Conservation (phyloP, 2,329 filamentous ascomycete genomes). For the Atkinsonella hypoxylon region DNA sequence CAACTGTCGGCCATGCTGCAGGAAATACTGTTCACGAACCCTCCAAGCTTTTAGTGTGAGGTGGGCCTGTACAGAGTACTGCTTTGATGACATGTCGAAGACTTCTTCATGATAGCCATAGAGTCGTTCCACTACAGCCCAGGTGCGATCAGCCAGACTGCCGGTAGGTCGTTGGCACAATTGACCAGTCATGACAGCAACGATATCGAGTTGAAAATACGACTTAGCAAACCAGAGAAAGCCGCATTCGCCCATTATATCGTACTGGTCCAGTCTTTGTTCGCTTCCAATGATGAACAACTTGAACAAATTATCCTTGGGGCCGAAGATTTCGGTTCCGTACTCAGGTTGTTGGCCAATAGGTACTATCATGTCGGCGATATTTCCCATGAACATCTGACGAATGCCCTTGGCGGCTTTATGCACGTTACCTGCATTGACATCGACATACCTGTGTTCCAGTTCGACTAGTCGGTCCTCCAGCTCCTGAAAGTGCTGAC, state of each 20-base stretch:
- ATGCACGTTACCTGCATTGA: constrained; percentile 39
- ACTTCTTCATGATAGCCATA: constrained; percentile 40
- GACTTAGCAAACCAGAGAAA: constrained; percentile 44
- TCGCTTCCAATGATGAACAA: constrained; percentile 37
- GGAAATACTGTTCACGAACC: constrained; percentile 31
- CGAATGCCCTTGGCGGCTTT: constrained; percentile 36
- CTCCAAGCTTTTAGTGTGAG: constrained; percentile 41
- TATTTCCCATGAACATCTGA: constrained; percentile 35
- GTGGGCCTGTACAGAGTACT: constrained; percentile 31
- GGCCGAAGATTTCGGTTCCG: constrained; percentile 35
- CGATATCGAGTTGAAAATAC: constrained; percentile 45
- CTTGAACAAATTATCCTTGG: constrained; percentile 44
- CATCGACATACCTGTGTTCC: constrained; percentile 38
- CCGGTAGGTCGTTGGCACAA: constrained; percentile 37
- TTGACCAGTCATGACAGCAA: constrained; percentile 42
- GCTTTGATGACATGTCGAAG: constrained; percentile 34
- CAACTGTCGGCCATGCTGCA: constrained; percentile 23
- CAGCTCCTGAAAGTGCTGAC: constrained; percentile 28
- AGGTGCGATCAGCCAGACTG: constrained; percentile 39
- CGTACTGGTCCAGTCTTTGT: constrained; percentile 33
- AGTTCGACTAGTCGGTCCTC: constrained; percentile 31
- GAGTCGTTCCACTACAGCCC: constrained; percentile 33
- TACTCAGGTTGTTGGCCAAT: constrained; percentile 35
- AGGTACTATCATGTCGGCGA: constrained; percentile 35
- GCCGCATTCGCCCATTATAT: constrained; percentile 28